These are phyloP conservation scores for Pterocarpus macrocarpus DNA, from an alignment of 306 rosid species.

Conservation along the genomic window DNA sequence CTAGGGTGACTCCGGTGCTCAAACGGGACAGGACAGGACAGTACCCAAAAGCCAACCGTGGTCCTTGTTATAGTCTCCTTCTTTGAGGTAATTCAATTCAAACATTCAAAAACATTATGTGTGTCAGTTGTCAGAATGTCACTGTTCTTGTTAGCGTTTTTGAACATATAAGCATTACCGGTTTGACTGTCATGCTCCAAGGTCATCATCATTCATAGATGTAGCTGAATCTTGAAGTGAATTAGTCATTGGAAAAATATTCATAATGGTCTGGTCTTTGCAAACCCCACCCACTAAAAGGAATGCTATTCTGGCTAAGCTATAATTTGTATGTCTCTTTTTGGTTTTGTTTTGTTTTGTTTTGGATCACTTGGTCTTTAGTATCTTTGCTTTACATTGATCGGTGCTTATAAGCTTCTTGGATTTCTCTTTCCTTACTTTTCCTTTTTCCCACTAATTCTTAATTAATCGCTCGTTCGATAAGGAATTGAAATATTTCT, in stretches of 20 bases:
- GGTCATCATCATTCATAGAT: constrained; percentile 18
- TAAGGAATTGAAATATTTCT: not conserved
- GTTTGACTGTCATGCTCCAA: constrained; percentile 43
- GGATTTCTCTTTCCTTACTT: constrained; percentile 39
- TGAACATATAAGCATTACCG: constrained; percentile 52
- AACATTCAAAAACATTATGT: constrained; percentile 1
- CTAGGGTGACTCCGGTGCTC: constrained; percentile 3
- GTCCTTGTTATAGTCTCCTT: constrained; percentile 28
- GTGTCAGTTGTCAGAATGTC: constrained; percentile 40
- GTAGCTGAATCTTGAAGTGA: constrained; percentile 11
- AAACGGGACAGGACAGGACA: constrained; percentile 18
- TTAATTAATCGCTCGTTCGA: constrained; percentile 36
- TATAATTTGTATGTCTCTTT: not conserved
- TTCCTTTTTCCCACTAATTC: constrained; percentile 30
- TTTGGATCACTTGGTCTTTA: not conserved
- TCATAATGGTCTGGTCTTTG: constrained; percentile 39
- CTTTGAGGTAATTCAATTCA: constrained; percentile 14
- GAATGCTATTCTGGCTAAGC: not conserved
- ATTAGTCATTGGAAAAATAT: constrained; percentile 13
- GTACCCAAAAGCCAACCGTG: constrained; percentile 19
- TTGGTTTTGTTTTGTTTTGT: constrained; percentile 7
- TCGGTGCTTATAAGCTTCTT: constrained; percentile 51
- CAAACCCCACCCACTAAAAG: constrained; percentile 39
- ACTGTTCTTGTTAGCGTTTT: constrained; percentile 50
- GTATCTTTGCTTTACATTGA: constrained; percentile 41